These are phyloP conservation scores for Penicillium sp. DNA, from an alignment of 2,329 filamentous ascomycete genomes.

Conservation along the genomic window DNA sequence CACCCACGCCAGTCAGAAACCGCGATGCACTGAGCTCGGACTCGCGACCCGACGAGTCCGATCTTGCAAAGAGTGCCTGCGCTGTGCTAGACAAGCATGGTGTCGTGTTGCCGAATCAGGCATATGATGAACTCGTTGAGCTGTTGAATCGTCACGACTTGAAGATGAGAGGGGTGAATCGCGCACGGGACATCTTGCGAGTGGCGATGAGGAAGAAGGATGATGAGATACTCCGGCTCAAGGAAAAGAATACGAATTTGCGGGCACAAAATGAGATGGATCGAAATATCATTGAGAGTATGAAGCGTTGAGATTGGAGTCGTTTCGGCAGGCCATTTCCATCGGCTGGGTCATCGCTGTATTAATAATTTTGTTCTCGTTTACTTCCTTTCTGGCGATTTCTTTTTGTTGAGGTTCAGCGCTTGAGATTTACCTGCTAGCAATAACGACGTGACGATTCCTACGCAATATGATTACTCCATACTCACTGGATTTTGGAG, in stretches of 20 bases:
- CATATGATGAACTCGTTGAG: slow-evolving; percentile 41
- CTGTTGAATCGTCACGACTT: slow-evolving; percentile 61
- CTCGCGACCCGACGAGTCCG: slow-evolving; percentile 24
- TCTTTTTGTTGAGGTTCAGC: background rate
- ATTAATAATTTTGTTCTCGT: background rate
- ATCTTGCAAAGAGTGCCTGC: slow-evolving; percentile 32
- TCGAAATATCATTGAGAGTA: slow-evolving; percentile 48
- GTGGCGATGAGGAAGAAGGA: slow-evolving; percentile 66
- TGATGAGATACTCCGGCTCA: slow-evolving; percentile 65
- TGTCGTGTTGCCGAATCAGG: slow-evolving; percentile 38
- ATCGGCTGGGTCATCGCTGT: background rate
- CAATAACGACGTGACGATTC: background rate
- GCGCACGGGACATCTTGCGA: slow-evolving; percentile 69
- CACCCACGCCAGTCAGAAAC: slow-evolving; percentile 40
- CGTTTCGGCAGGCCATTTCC: no score
- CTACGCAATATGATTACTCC: background rate
- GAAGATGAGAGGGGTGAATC: slow-evolving; percentile 62
- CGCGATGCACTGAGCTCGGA: slow-evolving; percentile 33
- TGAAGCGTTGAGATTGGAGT: slow-evolving; percentile 26
- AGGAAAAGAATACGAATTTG: slow-evolving; percentile 64
- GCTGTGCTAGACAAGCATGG: slow-evolving; percentile 41
- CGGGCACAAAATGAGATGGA: slow-evolving; percentile 61
- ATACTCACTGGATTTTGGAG: background rate
- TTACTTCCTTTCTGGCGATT: background rate
- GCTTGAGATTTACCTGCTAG: background rate